phyloP scores from a whole-genome alignment of 1,284 basidiomycete genomes.

The Mycena citricolor region DNA sequence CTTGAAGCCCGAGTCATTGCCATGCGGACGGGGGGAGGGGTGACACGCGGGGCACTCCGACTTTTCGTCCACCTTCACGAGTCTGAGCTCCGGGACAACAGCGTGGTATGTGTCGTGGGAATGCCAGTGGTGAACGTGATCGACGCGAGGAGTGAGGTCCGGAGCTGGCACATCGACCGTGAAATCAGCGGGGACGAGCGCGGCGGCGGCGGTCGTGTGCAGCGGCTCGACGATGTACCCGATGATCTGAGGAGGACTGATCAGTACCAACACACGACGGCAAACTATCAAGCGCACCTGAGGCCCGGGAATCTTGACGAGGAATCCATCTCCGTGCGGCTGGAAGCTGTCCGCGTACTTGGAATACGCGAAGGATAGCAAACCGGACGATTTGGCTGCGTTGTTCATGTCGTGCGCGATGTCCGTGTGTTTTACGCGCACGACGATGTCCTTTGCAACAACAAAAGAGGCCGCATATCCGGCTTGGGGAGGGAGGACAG shows the following conservation, averaged over 20 bases:
- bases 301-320: slow-evolving; percentile 23
- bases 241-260: slow-evolving; percentile 8
- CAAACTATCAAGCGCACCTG: slow-evolving; percentile 15
- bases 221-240: too few species aligned
- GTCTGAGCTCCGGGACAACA: too few species aligned
- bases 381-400: slow-evolving; percentile 3
- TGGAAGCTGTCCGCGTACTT: slow-evolving; percentile 8
- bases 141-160: too few species aligned
- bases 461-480: slow-evolving; percentile 12
- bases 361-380: slow-evolving; percentile 18
- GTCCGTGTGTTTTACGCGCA: slow-evolving; percentile 3
- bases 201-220: too few species aligned
- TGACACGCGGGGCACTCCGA: too few species aligned
- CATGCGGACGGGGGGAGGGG: too few species aligned
- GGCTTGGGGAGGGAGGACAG: slow-evolving; percentile 4
- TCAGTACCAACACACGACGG: not conserved
- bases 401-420: not conserved
- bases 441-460: slow-evolving; percentile 10
- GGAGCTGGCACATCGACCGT: too few species aligned
- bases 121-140: too few species aligned
- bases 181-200: too few species aligned
- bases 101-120: too few species aligned
- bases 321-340: slow-evolving; percentile 15
- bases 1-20: too few species aligned
- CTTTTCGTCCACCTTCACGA: too few species aligned